Evolutionary conservation across 768 basidiomycete genomes (phyloP).

Genomic region (Collybia mongolica): DNA sequence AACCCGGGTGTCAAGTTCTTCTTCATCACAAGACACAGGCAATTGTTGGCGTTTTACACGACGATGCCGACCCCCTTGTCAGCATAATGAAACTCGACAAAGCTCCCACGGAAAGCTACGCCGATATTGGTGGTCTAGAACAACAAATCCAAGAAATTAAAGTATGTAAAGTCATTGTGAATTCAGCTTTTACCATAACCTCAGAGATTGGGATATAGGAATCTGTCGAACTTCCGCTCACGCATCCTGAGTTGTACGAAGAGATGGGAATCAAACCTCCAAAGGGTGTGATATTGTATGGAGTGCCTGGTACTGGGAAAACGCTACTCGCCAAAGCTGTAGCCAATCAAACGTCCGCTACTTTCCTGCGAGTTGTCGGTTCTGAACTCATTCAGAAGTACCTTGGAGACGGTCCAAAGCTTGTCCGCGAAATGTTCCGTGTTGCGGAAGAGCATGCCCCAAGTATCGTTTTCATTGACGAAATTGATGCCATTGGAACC

Average conservation of each 20-base stretch:
- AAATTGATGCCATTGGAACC: conserved; percentile 97
- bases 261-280: conserved; percentile 99
- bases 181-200: background rate
- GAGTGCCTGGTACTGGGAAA: conserved; percentile 98
- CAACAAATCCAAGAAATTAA: conserved; percentile 99
- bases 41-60: conserved; percentile 92
- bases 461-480: conserved; percentile 99
- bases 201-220: conserved; percentile 50
- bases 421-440: conserved; percentile 95
- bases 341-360: conserved; percentile 97
- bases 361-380: conserved; percentile 95
- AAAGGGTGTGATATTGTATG: conserved; percentile 98
- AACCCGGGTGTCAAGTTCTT: conserved; percentile 93
- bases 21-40: conserved; percentile 95
- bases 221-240: conserved; percentile 96
- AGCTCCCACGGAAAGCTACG: conserved; percentile 97
- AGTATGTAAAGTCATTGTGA: conserved; percentile 36
- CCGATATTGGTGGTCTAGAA: conserved; percentile 97
- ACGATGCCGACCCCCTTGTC: conserved; percentile 94
- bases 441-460: conserved; percentile 98
- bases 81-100: conserved; percentile 99
- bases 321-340: conserved; percentile 97
- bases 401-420: conserved; percentile 97
- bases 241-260: conserved; percentile 97
- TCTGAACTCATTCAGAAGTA: conserved; percentile 99